Evolutionary conservation across 495 filamentous ascomycete genomes (phyloP).

Genomic region (Trypethelium eluteriae): DNA sequence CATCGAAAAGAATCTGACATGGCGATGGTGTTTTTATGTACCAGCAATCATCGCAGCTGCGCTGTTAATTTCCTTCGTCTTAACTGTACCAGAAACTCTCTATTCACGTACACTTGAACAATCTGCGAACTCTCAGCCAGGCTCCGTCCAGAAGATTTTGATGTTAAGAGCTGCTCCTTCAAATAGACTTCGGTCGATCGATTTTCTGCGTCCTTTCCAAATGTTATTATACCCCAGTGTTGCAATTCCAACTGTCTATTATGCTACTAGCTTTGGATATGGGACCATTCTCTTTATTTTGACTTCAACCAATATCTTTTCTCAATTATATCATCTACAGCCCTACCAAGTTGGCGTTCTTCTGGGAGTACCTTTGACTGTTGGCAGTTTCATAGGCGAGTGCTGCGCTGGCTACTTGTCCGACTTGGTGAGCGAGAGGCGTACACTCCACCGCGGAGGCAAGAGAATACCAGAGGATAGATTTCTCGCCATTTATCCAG

Average conservation of each 20-base stretch:
- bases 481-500: constrained; percentile 22
- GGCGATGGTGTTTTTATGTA: constrained; percentile 31
- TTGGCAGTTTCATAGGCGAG: constrained; percentile 34
- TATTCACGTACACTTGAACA: constrained; percentile 18
- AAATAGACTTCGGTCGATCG: constrained; percentile 2
- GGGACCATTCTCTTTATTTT: constrained; percentile 11
- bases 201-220: constrained; percentile 2
- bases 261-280: constrained; percentile 11
- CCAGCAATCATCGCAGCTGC: constrained; percentile 25
- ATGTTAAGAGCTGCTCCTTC: neutral
- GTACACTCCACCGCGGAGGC: constrained; percentile 22
- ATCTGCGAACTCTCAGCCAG: neutral
- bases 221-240: constrained; percentile 12
- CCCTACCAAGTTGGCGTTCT: constrained; percentile 32
- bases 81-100: constrained; percentile 33
- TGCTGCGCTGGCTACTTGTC: constrained; percentile 29
- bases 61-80: constrained; percentile 22
- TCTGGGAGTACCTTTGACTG: constrained; percentile 27
- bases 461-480: constrained; percentile 29
- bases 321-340: constrained; percentile 11
- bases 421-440: constrained; percentile 27
- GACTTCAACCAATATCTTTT: neutral
- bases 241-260: neutral
- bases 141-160: neutral
- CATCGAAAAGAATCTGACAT: constrained; percentile 24